Conservation (phyloP, 192 early-diverging fungal species). For the Entomortierella parvispora region DNA sequence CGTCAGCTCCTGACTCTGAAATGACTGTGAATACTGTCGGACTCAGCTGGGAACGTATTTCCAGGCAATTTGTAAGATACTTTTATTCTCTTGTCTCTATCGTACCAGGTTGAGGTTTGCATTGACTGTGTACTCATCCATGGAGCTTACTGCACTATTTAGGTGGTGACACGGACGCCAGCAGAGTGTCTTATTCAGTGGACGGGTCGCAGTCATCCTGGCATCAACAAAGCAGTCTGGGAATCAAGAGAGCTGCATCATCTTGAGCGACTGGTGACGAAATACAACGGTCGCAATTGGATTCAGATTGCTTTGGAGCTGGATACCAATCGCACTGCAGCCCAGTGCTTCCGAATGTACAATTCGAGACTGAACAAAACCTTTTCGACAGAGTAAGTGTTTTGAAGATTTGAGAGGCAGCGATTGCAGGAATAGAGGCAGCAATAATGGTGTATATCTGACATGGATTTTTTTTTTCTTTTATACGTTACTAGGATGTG, state of each 20-base stretch:
- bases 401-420: not conserved
- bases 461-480: too few species aligned
- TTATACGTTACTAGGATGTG: too few species aligned
- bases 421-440: too few species aligned
- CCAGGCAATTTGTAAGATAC: constrained; percentile 39
- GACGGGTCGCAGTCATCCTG: constrained; percentile 81
- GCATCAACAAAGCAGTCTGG: constrained; percentile 79
- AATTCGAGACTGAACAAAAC: constrained; percentile 57
- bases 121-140: not conserved
- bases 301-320: constrained; percentile 70
- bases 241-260: constrained; percentile 61
- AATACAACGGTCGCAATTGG: constrained; percentile 68
- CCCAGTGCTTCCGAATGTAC: constrained; percentile 79
- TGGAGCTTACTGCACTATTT: constrained; percentile 37
- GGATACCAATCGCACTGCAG: constrained; percentile 72
- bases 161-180: constrained; percentile 68
- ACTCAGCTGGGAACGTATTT: constrained; percentile 37
- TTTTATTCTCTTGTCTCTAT: not conserved
- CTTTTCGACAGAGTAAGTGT: constrained; percentile 20
- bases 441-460: too few species aligned
- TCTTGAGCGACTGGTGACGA: constrained; percentile 57
- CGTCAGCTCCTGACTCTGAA: constrained; percentile 18
- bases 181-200: constrained; percentile 85
- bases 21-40: constrained; percentile 43
- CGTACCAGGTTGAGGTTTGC: not conserved